Base-by-base conservation (phyloP, 352 stramenopile genomes). In the Phytophthora hybrid region DNA sequence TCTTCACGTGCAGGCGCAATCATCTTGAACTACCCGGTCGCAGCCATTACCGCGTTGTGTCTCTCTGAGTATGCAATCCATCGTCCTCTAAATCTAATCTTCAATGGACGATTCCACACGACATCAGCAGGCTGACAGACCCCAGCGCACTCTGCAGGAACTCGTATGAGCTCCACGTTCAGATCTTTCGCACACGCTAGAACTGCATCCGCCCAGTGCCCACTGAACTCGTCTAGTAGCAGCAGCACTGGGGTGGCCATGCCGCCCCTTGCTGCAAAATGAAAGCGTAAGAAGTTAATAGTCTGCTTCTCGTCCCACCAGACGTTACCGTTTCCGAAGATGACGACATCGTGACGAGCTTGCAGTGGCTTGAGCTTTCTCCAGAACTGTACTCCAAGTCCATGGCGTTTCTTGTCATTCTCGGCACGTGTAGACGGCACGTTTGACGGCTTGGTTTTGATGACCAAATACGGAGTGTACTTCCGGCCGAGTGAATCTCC, bases 221-320 rank as follows among this genome's bases (percentile, higher is more conserved):
- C 62, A 4, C 44, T 59, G 34, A 69, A 69, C n/a, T 69, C 62
- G 62, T 55, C 52, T 4, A 59, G 26, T 23, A 69, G 51, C 52
- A 69, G 19, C 34, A 69, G 62, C 34, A 69, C 51, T 18, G 34
- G 62, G 16, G 59, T 57, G 7, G 18, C 13, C 18, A 37, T 47
- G 18, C 59, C 46, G 9, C 5, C 1, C 16, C 46, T 11, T 4
- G 19, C 29, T 6, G 5, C 26, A 49, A 59, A 66, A 16, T 66
- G 31, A 34, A 29, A 58, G 11, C n/a, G 31, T 32, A 52, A 14
- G 11, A 57, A 66, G 11, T 66, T 29, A 31, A 59, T 51, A 1
- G 47, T 39, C 1, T 59, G 13, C 10, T 9, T 8, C 59, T 57
- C 59, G 19, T 59, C 59, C 59, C 41, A 49, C 41, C 41, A 49